Evolutionary conservation across 2,329 filamentous ascomycete genomes (phyloP).

Genomic region (Boeremia exigua): DNA sequence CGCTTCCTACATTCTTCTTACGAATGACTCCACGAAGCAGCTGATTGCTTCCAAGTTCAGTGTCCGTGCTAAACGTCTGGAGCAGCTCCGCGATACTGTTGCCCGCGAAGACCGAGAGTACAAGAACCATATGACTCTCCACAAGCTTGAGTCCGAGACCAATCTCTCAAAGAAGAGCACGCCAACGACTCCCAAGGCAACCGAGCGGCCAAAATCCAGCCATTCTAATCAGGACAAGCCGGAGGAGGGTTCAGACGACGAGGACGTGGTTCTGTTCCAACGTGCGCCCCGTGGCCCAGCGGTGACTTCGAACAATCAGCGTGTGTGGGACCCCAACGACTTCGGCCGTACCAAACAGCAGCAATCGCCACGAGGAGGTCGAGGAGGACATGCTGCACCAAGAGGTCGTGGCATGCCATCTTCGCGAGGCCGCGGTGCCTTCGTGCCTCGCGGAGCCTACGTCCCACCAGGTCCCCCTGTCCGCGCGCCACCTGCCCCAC

Average conservation of each 20-base stretch:
- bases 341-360: conserved; percentile 51
- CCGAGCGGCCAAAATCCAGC: conserved; percentile 39
- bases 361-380: conserved; percentile 40
- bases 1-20: conserved; percentile 59
- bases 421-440: conserved; percentile 37
- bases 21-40: conserved; percentile 56
- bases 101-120: conserved; percentile 57
- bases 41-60: conserved; percentile 57
- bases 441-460: conserved; percentile 40
- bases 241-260: conserved; percentile 42
- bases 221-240: conserved; percentile 25
- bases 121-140: conserved; percentile 48
- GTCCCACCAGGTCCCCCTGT: conserved; percentile 36
- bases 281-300: conserved; percentile 46
- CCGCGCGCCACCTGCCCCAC: conserved; percentile 34
- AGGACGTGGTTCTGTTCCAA: conserved; percentile 49
- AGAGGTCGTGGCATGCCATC: conserved; percentile 33
- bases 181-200: conserved; percentile 21
- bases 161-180: conserved; percentile 22
- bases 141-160: conserved; percentile 46
- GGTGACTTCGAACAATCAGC: conserved; percentile 34
- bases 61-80: conserved; percentile 56
- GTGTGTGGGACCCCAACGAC: conserved; percentile 56
- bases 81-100: conserved; percentile 57
- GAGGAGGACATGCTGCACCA: conserved; percentile 31